Evolutionary conservation across 2,329 filamentous ascomycete genomes (phyloP).

Genomic region (Didymosphaeria variabile): DNA sequence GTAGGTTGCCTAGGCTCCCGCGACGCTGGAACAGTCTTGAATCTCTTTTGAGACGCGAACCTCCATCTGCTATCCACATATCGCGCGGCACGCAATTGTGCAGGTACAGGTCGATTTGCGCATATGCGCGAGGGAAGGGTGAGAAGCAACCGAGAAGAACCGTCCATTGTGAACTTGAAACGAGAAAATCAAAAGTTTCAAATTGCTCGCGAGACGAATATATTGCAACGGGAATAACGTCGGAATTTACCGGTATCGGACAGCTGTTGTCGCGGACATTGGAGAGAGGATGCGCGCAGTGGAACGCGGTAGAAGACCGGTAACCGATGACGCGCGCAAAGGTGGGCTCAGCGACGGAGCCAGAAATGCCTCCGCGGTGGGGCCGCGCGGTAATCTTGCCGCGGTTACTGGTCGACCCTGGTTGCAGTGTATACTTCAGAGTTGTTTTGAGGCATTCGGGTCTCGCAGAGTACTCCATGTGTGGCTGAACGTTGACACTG

Average conservation of each 20-base stretch:
- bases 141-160: constrained; percentile 40
- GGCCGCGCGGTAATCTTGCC: constrained; percentile 8
- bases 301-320: not conserved
- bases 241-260: constrained; percentile 8
- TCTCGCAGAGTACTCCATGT: too few species aligned
- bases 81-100: constrained; percentile 34
- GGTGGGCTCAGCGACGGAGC: constrained; percentile 12
- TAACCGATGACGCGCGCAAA: constrained; percentile 17
- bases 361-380: constrained; percentile 21
- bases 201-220: constrained; percentile 14
- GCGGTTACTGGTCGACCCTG: not conserved
- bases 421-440: not conserved
- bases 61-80: constrained; percentile 31
- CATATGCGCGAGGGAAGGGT: constrained; percentile 40
- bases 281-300: not conserved
- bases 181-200: constrained; percentile 17
- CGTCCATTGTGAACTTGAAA: constrained; percentile 36
- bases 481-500: not conserved
- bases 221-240: constrained; percentile 4
- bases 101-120: constrained; percentile 37
- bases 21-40: constrained; percentile 31
- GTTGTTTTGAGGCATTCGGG: too few species aligned
- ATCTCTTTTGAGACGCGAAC: constrained; percentile 33
- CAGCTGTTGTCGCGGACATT: not conserved
- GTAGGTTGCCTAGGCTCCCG: constrained; percentile 40